Evolutionary conservation across 2,329 filamentous ascomycete species (phyloP).

Genomic region (Fusarium protoensiforme): DNA sequence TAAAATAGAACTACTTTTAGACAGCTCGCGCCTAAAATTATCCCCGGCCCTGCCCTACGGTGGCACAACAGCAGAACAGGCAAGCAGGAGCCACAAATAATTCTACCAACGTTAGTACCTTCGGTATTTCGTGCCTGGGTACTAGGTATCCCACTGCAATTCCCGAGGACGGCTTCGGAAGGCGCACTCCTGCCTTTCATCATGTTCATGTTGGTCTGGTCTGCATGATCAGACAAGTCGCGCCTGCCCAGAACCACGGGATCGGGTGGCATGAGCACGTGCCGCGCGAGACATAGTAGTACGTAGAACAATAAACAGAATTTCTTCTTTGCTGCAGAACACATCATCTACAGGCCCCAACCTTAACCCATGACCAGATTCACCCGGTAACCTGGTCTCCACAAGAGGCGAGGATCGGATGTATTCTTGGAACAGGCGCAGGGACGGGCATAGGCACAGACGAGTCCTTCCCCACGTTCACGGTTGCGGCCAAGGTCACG

Average conservation of each 20-base stretch:
- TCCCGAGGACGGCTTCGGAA: not conserved
- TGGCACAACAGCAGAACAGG: not conserved
- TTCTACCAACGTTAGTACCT: not conserved
- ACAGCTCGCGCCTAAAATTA: constrained; percentile 27
- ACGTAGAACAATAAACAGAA: not conserved
- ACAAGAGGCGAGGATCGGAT: constrained; percentile 1
- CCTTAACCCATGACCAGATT: constrained; percentile 3
- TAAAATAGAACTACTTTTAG: constrained; percentile 23
- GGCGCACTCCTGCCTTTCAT: not conserved
- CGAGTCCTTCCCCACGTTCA: constrained; percentile 22
- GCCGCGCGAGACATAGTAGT: constrained; percentile 18
- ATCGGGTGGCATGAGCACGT: constrained; percentile 32
- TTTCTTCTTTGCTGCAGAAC: not conserved
- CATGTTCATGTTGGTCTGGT: not conserved
- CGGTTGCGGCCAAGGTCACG: constrained; percentile 5
- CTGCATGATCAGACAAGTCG: constrained; percentile 20
- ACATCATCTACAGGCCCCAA: not conserved
- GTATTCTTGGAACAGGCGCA: constrained; percentile 24
- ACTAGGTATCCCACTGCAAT: not conserved
- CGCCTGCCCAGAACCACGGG: constrained; percentile 23
- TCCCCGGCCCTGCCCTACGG: constrained; percentile 14
- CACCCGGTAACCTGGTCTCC: not conserved
- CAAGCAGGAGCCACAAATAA: constrained; percentile 6
- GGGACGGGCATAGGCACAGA: not conserved
- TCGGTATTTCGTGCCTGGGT: not conserved